Evolutionary conservation across 169 alveolate genomes (phyloP).

Genomic region (Eimeria tenella): DNA sequence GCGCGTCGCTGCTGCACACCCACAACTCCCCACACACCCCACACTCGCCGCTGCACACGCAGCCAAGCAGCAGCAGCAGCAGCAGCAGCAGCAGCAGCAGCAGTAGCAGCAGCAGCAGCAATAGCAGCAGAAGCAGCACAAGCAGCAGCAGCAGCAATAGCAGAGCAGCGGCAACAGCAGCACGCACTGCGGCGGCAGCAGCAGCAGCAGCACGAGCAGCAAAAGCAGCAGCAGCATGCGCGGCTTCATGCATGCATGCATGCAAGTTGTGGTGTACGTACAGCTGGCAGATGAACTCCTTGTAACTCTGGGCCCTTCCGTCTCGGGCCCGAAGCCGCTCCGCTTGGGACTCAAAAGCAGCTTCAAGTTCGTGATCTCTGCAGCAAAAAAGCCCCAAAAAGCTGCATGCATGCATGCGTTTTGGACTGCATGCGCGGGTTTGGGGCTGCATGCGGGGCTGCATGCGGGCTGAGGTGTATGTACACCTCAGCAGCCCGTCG

Average conservation of each 20-base stretch:
- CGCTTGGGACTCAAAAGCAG: conserved; percentile 27
- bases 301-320: background rate
- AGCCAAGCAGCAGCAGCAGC: too few species aligned
- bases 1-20: conserved; percentile 45
- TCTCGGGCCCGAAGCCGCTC: conserved; percentile 53
- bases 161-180: too few species aligned
- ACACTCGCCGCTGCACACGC: background rate
- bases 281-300: background rate
- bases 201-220: too few species aligned
- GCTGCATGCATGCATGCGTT: too few species aligned
- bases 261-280: background rate
- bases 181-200: too few species aligned
- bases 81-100: too few species aligned
- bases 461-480: too few species aligned
- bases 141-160: too few species aligned
- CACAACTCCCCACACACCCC: background rate
- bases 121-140: too few species aligned
- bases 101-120: too few species aligned
- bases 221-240: background rate
- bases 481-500: conserved; percentile 47
- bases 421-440: too few species aligned
- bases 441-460: too few species aligned
- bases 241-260: background rate
- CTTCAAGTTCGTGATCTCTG: conserved; percentile 66
- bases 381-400: background rate